Evolutionary conservation across 2,329 filamentous ascomycete species (phyloP).

Genomic region (Rosellinia necatrix): DNA sequence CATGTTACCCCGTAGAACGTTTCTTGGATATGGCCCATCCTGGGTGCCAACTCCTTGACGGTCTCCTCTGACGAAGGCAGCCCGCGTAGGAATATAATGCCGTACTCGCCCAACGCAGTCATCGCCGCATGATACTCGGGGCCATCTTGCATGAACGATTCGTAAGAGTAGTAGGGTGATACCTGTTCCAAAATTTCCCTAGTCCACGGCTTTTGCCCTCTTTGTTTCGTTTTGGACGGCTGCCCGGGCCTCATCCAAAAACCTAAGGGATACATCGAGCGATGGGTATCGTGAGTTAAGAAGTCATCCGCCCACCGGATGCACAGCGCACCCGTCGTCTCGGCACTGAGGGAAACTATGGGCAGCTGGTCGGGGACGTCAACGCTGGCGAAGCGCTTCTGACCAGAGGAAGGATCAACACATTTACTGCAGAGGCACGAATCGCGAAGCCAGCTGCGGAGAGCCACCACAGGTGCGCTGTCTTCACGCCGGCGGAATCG

Average conservation of each 20-base stretch:
- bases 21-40: slow-evolving; percentile 78
- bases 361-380: slow-evolving; percentile 58
- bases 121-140: slow-evolving; percentile 65
- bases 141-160: slow-evolving; percentile 70
- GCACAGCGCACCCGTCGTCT: slow-evolving; percentile 51
- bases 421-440: slow-evolving; percentile 61
- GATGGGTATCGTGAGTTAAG: slow-evolving; percentile 35
- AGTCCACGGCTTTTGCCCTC: slow-evolving; percentile 14
- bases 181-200: slow-evolving; percentile 47
- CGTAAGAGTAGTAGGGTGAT: slow-evolving; percentile 65
- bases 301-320: slow-evolving; percentile 64
- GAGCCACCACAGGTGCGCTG: background rate
- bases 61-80: slow-evolving; percentile 71
- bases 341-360: slow-evolving; percentile 43
- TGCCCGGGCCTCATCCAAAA: slow-evolving; percentile 2
- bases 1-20: slow-evolving; percentile 93
- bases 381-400: slow-evolving; percentile 67
- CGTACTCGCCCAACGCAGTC: slow-evolving; percentile 64
- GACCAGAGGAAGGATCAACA: slow-evolving; percentile 61
- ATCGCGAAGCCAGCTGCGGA: slow-evolving; percentile 55
- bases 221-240: background rate
- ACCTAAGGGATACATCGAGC: slow-evolving; percentile 42
- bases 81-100: slow-evolving; percentile 75
- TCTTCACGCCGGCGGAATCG: background rate
- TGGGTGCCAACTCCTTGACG: slow-evolving; percentile 69